Evolutionary conservation across 441 rosid species (phyloP).

Genomic region (Syzygium malaccense): DNA sequence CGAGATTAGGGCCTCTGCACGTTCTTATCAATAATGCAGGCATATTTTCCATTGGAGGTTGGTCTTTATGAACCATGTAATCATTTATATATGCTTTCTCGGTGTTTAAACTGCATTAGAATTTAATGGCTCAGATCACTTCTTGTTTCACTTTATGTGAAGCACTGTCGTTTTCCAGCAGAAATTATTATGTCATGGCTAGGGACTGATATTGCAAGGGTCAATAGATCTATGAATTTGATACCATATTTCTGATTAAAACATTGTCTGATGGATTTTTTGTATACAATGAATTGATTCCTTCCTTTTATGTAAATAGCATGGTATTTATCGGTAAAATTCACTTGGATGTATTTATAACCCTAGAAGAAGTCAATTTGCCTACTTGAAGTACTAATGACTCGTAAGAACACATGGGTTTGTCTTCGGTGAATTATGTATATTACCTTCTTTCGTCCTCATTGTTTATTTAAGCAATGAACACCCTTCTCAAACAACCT

Average conservation of each 20-base stretch:
- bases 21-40: constrained; percentile 96
- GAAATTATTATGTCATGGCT: neutral
- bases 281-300: neutral
- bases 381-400: neutral
- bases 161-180: neutral
- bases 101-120: neutral
- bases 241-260: neutral
- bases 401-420: neutral
- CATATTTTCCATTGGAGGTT: constrained; percentile 97
- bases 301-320: neutral
- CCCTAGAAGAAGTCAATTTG: neutral
- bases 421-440: neutral
- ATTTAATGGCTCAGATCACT: neutral
- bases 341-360: neutral
- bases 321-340: neutral
- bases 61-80: constrained; percentile 4
- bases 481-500: neutral
- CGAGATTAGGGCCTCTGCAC: constrained; percentile 68
- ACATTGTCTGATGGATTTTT: neutral
- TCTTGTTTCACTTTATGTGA: neutral
- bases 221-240: neutral
- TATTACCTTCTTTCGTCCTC: neutral
- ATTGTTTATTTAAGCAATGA: neutral
- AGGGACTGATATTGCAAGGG: neutral
- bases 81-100: neutral